These are phyloP conservation scores for Terana coerulea DNA, from an alignment of 768 basidiomycete species.

Conservation along the genomic window DNA sequence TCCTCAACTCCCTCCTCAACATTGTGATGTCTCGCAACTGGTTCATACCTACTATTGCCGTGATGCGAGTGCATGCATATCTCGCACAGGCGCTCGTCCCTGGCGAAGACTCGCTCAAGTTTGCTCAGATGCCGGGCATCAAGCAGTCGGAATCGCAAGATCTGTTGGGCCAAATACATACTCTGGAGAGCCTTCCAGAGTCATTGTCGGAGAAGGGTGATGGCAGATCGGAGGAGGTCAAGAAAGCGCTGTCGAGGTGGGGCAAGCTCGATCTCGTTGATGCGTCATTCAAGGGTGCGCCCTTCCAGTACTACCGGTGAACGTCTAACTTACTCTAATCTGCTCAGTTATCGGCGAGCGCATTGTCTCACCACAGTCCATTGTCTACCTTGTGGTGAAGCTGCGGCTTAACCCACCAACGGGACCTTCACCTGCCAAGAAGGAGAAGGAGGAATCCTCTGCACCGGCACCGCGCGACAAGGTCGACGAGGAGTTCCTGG, in stretches of 20 bases:
- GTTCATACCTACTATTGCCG: conserved; percentile 72
- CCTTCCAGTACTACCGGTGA: neutral
- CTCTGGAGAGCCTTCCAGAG: conserved; percentile 41
- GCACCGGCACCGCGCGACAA: conserved; percentile 46
- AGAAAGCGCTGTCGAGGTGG: conserved; percentile 67
- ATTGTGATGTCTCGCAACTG: conserved; percentile 86
- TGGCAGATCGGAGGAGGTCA: conserved; percentile 45
- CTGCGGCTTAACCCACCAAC: conserved; percentile 64
- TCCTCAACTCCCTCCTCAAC: conserved; percentile 78
- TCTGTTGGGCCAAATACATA: conserved; percentile 36
- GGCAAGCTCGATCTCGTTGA: conserved; percentile 75
- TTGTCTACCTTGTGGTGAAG: conserved; percentile 85
- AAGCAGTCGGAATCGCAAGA: conserved; percentile 44
- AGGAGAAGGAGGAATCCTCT: conserved; percentile 35
- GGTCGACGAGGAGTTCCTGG: conserved; percentile 64
- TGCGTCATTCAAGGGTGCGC: conserved; percentile 79
- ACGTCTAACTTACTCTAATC: too few relatives aligned
- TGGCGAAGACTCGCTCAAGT: conserved; percentile 37
- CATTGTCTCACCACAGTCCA: conserved; percentile 79
- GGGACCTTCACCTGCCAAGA: conserved; percentile 24
- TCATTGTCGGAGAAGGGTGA: conserved; percentile 52
- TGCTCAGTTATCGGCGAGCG: conserved; percentile 84
- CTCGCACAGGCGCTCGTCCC: conserved; percentile 81
- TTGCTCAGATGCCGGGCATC: conserved; percentile 81
- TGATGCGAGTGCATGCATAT: conserved; percentile 81